These are phyloP conservation scores for Aspergillus jensenii DNA, from an alignment of 2,329 filamentous ascomycete species.

Conservation along the genomic window DNA sequence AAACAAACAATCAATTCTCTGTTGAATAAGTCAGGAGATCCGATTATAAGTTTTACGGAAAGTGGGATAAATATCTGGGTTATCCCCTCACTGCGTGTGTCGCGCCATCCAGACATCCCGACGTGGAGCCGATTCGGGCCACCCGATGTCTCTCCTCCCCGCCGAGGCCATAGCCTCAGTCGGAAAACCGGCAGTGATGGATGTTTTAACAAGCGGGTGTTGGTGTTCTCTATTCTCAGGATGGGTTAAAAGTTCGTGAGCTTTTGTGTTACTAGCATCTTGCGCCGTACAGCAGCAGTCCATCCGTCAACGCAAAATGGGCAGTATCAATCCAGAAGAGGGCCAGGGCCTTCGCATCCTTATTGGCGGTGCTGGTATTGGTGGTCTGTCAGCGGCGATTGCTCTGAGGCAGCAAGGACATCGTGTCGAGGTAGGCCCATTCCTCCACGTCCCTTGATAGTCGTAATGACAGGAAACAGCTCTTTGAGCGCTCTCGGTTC, in stretches of 20 bases:
- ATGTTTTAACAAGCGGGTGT: too few relatives aligned
- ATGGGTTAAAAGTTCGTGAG: too few relatives aligned
- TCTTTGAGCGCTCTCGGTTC: constrained; percentile 58
- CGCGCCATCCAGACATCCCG: constrained; percentile 1
- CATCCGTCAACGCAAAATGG: constrained; percentile 15
- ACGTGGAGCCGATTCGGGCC: constrained; percentile 30
- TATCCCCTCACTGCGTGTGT: constrained; percentile 2
- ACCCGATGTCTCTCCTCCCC: too few relatives aligned
- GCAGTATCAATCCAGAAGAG: constrained; percentile 9
- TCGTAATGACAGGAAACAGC: constrained; percentile 26
- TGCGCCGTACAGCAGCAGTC: too few relatives aligned
- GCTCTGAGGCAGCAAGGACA: constrained; percentile 55
- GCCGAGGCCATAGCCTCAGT: not conserved
- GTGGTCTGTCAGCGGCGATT: constrained; percentile 41
- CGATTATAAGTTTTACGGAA: not conserved
- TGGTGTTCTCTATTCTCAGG: too few relatives aligned
- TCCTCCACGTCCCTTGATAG: too few relatives aligned
- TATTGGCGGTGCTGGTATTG: constrained; percentile 36
- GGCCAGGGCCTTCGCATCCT: constrained; percentile 27
- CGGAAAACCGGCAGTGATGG: not conserved
- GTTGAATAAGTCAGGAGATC: not conserved
- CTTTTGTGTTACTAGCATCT: too few relatives aligned
- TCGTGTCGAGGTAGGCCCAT: constrained; percentile 34
- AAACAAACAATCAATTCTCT: not conserved
- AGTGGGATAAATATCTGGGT: constrained; percentile 9